Evolutionary conservation across 1,139 yeast genomes (phyloP).

Genomic region (Candida tropicalis): DNA sequence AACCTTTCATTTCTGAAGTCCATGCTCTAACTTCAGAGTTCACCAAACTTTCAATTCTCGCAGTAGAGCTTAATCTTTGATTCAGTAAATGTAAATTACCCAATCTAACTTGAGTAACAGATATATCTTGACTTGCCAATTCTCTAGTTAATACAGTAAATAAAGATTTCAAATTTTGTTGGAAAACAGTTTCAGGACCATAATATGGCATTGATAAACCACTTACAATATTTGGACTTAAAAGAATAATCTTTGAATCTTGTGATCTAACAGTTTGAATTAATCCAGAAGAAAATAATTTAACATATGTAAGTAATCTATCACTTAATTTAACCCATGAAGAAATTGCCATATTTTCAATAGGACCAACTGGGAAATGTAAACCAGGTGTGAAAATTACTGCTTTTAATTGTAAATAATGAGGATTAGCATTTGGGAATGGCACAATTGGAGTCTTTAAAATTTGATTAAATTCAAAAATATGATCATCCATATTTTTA

Average conservation of each 20-base stretch:
- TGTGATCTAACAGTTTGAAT: constrained; percentile 55
- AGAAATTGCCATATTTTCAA: constrained; percentile 55
- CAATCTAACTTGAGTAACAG: constrained; percentile 47
- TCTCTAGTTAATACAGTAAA: constrained; percentile 46
- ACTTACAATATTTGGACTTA: constrained; percentile 48
- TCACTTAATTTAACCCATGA: constrained; percentile 57
- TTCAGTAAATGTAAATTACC: constrained; percentile 50
- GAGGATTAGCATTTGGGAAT: constrained; percentile 55
- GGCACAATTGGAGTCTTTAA: constrained; percentile 43
- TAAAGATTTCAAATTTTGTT: constrained; percentile 36
- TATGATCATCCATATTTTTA: constrained; percentile 32
- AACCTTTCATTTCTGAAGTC: constrained; percentile 38
- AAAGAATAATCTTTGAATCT: constrained; percentile 44
- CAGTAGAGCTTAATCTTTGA: constrained; percentile 24
- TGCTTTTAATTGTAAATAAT: constrained; percentile 54
- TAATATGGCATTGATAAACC: constrained; percentile 50
- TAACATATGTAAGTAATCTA: constrained; percentile 48
- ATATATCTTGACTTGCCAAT: constrained; percentile 41
- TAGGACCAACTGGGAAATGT: constrained; percentile 69
- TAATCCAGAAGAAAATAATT: constrained; percentile 59
- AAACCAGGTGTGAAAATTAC: constrained; percentile 66
- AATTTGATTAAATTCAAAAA: constrained; percentile 42
- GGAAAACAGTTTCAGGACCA: constrained; percentile 50
- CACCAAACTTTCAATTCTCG: constrained; percentile 33
- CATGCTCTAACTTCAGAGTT: constrained; percentile 46